Evolutionary conservation across 306 rosid species (phyloP).

Genomic region (Cyclanthera cordifolia): DNA sequence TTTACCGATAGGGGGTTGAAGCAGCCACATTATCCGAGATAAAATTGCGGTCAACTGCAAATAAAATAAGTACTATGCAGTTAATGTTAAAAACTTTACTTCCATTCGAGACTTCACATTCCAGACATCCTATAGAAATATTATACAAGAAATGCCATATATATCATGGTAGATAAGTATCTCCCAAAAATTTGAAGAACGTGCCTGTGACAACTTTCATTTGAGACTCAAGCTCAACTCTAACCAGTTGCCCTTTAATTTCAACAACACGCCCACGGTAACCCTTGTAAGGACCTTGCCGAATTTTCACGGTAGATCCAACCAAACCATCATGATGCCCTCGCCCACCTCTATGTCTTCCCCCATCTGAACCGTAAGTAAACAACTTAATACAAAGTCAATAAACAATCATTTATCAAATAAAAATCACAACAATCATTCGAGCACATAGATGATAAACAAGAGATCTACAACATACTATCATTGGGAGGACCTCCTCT

Average conservation of each 20-base stretch:
- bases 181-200: constrained; percentile 5
- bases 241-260: constrained; percentile 57
- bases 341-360: constrained; percentile 89
- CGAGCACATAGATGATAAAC: not conserved
- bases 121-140: constrained; percentile 2
- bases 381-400: constrained; percentile 2
- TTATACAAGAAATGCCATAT: constrained; percentile 16
- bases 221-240: constrained; percentile 93
- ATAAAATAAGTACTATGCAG: constrained; percentile 14
- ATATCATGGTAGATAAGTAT: not conserved
- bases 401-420: not conserved
- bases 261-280: constrained; percentile 94
- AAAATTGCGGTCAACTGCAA: constrained; percentile 77
- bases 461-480: constrained; percentile 33
- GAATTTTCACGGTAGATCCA: constrained; percentile 76
- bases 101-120: not conserved
- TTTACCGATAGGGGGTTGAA: constrained; percentile 75
- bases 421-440: not conserved
- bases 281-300: constrained; percentile 86
- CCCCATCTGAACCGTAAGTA: constrained; percentile 56
- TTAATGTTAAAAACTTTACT: constrained; percentile 13
- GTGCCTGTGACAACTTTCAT: constrained; percentile 93
- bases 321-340: constrained; percentile 79
- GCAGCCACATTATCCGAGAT: constrained; percentile 76
- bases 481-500: constrained; percentile 67